Base-by-base conservation (phyloP, 257 asterid genomes). In the Lycium barbarum region DNA sequence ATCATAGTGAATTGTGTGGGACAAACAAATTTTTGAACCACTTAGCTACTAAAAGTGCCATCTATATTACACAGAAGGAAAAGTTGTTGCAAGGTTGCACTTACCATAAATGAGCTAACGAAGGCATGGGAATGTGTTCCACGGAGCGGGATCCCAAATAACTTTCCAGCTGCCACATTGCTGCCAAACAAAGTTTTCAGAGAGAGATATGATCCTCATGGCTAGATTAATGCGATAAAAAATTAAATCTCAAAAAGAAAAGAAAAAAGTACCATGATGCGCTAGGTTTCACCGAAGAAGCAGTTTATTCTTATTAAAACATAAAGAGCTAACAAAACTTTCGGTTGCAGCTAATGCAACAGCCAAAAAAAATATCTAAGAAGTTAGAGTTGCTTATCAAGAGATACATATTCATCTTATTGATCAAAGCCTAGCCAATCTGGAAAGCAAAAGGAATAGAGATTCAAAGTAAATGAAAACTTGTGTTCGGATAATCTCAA, bases 81-180 rank as follows among this genome's bases (percentile, higher is more conserved):
- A 76, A 51, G 82, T 15, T 49, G 22, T 49, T 14, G 82, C 26
- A 7, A 66, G 63, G 71, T 62, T 55, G 7, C 85, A 82, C 93
- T 80, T 87, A 97, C 98, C 99, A 91, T 88, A 86, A 93, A 97
- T 74, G 99, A 95, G 94, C 98, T 95, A 85, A 94, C 97, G 84
- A 97, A 97, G 85, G 98, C 99, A 90, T 97, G 99, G 84, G 98
- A 95, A 89, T 96, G 98, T 18, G 99, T 96, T 90, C 99, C 99
- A n/a, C 98, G 97, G 62, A 96, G 97, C 57, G 99, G 99, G 81
- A 96, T 96, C 85, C 98, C 99, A 88, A 96, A 96, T 88, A 96
- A 89, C 89, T 91, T 95, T 82, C 98, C 99, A 86, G 99, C 98
- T 86, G 98, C 98, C 71, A 97, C 99, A 91, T 97, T 97, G 91